Evolutionary conservation across 108 stramenopile species (phyloP).

Genomic region (Tribonema minus): DNA sequence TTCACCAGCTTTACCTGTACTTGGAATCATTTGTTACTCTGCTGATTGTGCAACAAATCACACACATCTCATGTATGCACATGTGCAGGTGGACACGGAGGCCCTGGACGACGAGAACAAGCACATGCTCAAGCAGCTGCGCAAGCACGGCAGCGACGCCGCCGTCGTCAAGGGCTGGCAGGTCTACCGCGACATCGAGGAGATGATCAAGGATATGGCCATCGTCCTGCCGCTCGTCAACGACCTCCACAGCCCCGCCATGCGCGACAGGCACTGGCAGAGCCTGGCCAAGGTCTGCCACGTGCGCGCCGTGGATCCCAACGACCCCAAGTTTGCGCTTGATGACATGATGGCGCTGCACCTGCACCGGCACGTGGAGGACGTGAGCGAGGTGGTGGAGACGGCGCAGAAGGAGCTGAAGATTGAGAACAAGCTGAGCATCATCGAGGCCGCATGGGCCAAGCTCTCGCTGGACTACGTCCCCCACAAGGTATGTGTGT

Average conservation of each 20-base stretch:
- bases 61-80: too few relatives aligned
- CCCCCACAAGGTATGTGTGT: too few relatives aligned
- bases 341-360: constrained; percentile 70
- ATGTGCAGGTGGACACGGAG: constrained; percentile 74
- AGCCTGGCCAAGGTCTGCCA: constrained; percentile 70
- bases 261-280: constrained; percentile 75
- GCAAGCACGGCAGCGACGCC: constrained; percentile 63
- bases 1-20: too few relatives aligned
- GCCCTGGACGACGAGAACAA: constrained; percentile 73
- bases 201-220: constrained; percentile 72
- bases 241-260: constrained; percentile 72
- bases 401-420: constrained; percentile 80
- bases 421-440: constrained; percentile 76
- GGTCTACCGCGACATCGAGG: constrained; percentile 74
- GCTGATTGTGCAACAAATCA: too few relatives aligned
- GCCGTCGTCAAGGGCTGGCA: constrained; percentile 71
- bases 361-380: constrained; percentile 69
- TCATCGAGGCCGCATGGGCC: constrained; percentile 71
- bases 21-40: too few relatives aligned
- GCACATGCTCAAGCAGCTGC: constrained; percentile 66
- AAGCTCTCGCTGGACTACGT: constrained; percentile 68
- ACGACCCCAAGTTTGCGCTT: constrained; percentile 48
- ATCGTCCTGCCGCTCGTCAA: constrained; percentile 72
- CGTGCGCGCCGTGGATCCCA: constrained; percentile 68
- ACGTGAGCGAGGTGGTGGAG: constrained; percentile 75